Conservation (phyloP, 148 eudicot species). For the Drosera capensis region DNA sequence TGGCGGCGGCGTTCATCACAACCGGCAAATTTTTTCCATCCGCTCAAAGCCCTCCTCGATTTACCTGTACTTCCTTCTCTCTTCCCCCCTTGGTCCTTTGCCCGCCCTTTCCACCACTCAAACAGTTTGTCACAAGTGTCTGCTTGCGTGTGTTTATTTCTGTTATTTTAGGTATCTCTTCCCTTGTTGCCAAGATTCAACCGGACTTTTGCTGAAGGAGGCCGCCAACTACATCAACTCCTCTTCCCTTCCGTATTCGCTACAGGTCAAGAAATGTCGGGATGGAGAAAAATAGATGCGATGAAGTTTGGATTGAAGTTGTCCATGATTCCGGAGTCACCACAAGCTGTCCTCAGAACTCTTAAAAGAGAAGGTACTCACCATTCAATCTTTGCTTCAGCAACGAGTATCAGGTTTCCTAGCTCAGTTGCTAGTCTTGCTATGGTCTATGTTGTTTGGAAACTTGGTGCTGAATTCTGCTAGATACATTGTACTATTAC, state of each 20-base stretch:
- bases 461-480: too few species aligned
- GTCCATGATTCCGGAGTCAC: constrained; percentile 29
- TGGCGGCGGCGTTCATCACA: not conserved
- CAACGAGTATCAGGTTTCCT: not conserved
- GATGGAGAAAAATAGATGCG: constrained; percentile 60
- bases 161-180: too few species aligned
- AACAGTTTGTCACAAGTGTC: not conserved
- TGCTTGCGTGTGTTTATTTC: not conserved
- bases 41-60: not conserved
- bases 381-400: constrained; percentile 2
- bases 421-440: not conserved
- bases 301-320: constrained; percentile 36
- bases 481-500: too few species aligned
- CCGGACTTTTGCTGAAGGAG: not conserved
- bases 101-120: constrained; percentile 9
- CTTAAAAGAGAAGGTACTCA: constrained; percentile 44
- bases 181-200: too few species aligned
- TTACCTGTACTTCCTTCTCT: not conserved
- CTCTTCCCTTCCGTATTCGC: too few species aligned
- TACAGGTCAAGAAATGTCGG: constrained; percentile 19
- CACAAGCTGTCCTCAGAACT: constrained; percentile 41
- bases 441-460: not conserved
- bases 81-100: not conserved
- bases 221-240: not conserved
- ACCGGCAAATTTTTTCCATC: not conserved